Conservation (phyloP, 2,329 filamentous ascomycete species). For the Alternaria alternata region DNA sequence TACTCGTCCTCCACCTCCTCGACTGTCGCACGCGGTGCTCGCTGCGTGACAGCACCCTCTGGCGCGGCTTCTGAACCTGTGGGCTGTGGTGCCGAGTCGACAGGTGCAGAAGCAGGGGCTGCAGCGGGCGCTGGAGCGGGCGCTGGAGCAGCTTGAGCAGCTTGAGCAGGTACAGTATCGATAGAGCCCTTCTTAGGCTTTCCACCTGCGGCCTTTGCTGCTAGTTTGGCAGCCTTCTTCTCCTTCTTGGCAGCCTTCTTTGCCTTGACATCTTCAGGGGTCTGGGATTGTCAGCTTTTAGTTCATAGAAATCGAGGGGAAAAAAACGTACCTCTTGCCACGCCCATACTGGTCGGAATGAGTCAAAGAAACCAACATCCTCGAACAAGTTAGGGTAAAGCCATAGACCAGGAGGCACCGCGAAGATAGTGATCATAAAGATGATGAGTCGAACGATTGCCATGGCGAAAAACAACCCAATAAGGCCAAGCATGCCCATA, state of each 20-base stretch:
- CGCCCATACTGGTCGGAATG: conserved; percentile 94
- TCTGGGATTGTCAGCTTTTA: conserved; percentile 28
- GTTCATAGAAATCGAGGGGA: neutral
- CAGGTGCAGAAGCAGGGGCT: conserved; percentile 21
- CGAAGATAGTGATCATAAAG: conserved; percentile 91
- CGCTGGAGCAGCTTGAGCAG: conserved; percentile 7
- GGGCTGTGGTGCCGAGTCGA: conserved; percentile 36
- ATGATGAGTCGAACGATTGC: conserved; percentile 95
- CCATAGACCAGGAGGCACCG: conserved; percentile 88
- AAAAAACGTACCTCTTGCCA: conserved; percentile 84
- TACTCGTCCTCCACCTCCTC: conserved; percentile 50
- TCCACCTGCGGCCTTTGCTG: conserved; percentile 40
- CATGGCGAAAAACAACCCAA: conserved; percentile 97
- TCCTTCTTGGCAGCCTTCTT: conserved; percentile 55
- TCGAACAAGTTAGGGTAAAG: conserved; percentile 98
- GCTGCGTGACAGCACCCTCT: conserved; percentile 36
- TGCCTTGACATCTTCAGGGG: conserved; percentile 53
- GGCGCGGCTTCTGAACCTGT: conserved; percentile 39
- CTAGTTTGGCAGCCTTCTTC: conserved; percentile 46
- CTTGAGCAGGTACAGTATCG: conserved; percentile 36
- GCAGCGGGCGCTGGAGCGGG: conserved; percentile 2
- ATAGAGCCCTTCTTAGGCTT: conserved; percentile 46
- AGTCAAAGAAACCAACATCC: conserved; percentile 97
- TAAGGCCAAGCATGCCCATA: conserved; percentile 88
- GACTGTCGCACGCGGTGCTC: conserved; percentile 45